Base-by-base conservation (phyloP, 1,284 basidiomycete species). In the Leccinum subspadiceum region DNA sequence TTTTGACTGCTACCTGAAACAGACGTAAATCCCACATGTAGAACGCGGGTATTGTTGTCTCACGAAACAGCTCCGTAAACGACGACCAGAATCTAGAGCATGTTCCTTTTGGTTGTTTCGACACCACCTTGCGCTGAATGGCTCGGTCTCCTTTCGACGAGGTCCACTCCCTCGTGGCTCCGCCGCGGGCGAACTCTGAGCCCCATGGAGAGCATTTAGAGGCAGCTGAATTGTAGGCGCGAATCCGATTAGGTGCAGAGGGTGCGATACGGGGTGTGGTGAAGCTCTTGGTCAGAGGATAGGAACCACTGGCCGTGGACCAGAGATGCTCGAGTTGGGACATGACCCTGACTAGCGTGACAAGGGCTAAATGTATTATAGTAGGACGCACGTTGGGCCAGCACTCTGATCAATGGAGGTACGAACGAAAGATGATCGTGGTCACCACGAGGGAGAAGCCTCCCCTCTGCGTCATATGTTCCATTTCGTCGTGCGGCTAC, bases 31-130 rank as follows among this genome's bases (percentile, higher is more conserved):
- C 4, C 3, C 15, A 26, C 52, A 54, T 15, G 24, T 41, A 41
- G 15, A 26, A 37, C 12, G 17, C 2, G 24, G 12, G 20, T 13
- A 22, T n/a, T n/a, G 17, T 29, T 5, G n/a, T 15, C 60, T 59
- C 46, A 60, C 60, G 58, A 44, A 59, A 26, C 4, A 41, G 20
- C 13, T 20, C 52, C 37, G 20, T 54, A 22, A 54, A 33, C 15
- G 44, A 51, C 12, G 24, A 31, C 57, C 60, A 60, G 17, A 60
- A 37, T 15, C 17, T 37, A 20, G 24, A 17, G 5, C 33, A 41
- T 9, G 56, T 13, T 9, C 29, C 29, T 10, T 26, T 41, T 12
- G 5, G 17, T 46, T 0, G 44, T 10, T 22, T 48, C 20, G 46
- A 20, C 5, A 20, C 41, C 17, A 46, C 41, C 17, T 46, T 46